Base-by-base conservation (phyloP, 176 grass and related monocot genomes). In the Eleusine indica region DNA sequence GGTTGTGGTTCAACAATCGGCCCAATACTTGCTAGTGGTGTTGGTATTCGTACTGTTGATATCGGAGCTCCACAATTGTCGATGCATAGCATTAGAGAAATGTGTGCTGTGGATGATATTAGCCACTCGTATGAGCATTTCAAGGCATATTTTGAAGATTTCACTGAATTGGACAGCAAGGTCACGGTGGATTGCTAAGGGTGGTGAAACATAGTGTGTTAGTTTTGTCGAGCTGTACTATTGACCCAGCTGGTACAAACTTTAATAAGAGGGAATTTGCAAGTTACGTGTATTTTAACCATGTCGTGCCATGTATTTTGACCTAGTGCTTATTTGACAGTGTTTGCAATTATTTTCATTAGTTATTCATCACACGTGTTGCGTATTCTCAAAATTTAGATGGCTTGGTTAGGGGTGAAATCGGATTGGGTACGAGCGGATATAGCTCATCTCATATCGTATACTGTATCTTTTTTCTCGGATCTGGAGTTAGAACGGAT, bases 81-180 rank as follows among this genome's bases (percentile, higher is more conserved):
- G 0, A 95, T 98, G 93, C 96, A 98, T 47, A 98, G 96, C 87
- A 94, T 99, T 39, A 91, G 96, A 76, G 96, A 99, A 68, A 96
- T 99, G 96, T 99, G 96, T 17, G 96, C 91, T 1, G 91, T 86
- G 46, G 93, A 99, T 7, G 96, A 99, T 61, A 71, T 87, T 67
- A 86, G 52, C 21, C 79, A 99, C 62, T 87, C 96, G 0, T 96
- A 96, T 48, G 93, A 96, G 75, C 96, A 96, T 67, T 92, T 99
- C 28, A 99, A 99, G 75, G 93, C 96, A 85, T 99, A 91, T 86
- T 99, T 89, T 52, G 76, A 89, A 46, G 96, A 99, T 57, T 99
- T 92, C 66, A 89, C 96, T 3, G 83, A 96, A 75, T 49, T 99
- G 75, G 91, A 99, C 75, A 74, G 71, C 57, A 94, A 96, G 79